These are phyloP conservation scores for Fusarium sambucinum DNA, from an alignment of 2,329 filamentous ascomycete species.

Conservation along the genomic window DNA sequence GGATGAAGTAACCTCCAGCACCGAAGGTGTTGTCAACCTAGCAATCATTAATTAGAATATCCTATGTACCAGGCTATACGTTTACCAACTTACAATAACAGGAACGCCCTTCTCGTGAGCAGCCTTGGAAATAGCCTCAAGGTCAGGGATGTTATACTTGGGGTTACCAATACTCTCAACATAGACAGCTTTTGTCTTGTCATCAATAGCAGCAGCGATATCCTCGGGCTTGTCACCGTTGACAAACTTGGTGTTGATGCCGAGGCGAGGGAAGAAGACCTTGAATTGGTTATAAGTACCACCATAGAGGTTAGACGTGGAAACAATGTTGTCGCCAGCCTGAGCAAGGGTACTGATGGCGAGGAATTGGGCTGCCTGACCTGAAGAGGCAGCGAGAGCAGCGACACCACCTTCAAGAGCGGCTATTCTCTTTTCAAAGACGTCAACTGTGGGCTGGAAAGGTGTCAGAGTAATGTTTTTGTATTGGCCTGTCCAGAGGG, in stretches of 20 bases:
- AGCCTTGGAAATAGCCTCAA: conserved; percentile 85
- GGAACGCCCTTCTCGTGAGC: conserved; percentile 78
- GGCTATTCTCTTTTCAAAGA: conserved; percentile 97
- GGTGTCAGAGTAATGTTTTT: neutral
- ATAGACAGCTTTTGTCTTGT: conserved; percentile 92
- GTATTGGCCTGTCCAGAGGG: neutral
- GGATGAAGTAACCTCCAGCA: conserved; percentile 87
- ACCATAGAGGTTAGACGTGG: conserved; percentile 90
- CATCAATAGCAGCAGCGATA: conserved; percentile 85
- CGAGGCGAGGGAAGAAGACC: conserved; percentile 86
- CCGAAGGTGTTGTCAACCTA: conserved; percentile 96
- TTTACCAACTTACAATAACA: conserved; percentile 62
- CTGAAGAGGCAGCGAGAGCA: conserved; percentile 85
- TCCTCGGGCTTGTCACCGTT: conserved; percentile 82
- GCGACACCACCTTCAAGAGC: conserved; percentile 92
- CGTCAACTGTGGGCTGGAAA: conserved; percentile 86
- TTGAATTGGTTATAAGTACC: conserved; percentile 99
- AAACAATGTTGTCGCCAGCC: conserved; percentile 91
- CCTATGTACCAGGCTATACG: neutral
- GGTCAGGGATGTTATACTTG: conserved; percentile 90
- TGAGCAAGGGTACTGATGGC: conserved; percentile 85
- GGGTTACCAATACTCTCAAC: conserved; percentile 95
- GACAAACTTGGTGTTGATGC: conserved; percentile 90
- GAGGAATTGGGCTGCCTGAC: conserved; percentile 94
- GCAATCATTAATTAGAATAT: neutral